A percentile compares a stretch with the other conserved stretches of the same genome.
These are phyloP conservation scores for Tulasnella sp. DNA, from an alignment of 768 basidiomycete species.

Conservation along the genomic window DNA sequence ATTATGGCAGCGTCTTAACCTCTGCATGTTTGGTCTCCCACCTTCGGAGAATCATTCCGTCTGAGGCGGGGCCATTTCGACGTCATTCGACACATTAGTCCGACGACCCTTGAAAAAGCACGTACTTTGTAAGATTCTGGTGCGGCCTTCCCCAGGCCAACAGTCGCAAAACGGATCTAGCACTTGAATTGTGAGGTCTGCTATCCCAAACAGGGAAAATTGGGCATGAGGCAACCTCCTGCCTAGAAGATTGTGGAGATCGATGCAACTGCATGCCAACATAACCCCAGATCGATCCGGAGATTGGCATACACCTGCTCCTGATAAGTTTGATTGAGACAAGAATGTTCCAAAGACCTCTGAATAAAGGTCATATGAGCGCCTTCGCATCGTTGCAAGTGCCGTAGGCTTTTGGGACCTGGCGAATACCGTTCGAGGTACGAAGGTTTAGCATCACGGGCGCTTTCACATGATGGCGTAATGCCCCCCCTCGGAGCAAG, in stretches of 20 bases:
- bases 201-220: slow-evolving; percentile 5
- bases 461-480: neutral
- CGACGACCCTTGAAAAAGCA: slow-evolving; percentile 7
- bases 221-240: neutral
- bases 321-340: neutral
- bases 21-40: neutral
- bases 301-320: slow-evolving; percentile 2
- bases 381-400: neutral
- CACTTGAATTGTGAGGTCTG: neutral
- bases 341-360: neutral
- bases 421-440: neutral
- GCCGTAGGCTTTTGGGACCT: neutral
- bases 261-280: neutral
- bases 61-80: neutral
- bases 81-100: neutral
- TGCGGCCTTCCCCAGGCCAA: slow-evolving; percentile 3
- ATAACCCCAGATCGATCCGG: slow-evolving; percentile 9
- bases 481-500: neutral
- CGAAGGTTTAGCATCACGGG: neutral
- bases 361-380: neutral
- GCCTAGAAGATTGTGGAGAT: slow-evolving; percentile 5
- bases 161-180: neutral
- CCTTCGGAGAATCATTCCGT: neutral
- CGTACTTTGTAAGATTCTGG: neutral
- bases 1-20: neutral